Conservation (phyloP, 345 rosid species). For the Geranium brycei region DNA sequence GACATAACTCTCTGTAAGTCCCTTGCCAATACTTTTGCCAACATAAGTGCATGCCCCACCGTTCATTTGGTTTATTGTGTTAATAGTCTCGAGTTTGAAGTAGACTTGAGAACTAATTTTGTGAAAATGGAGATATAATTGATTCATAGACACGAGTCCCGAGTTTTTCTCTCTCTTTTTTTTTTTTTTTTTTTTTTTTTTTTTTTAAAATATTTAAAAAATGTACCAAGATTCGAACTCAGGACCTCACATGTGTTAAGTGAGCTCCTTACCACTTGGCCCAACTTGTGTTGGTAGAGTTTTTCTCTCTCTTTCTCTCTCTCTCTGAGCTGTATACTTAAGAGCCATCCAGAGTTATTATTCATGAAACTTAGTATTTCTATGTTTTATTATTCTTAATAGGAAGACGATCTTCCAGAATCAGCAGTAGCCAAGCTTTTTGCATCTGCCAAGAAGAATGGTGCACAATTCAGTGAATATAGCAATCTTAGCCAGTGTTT, state of each 20-base stretch:
- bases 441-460: conserved; percentile 62
- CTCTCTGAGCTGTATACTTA: neutral
- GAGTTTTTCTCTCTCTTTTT: no score
- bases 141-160: neutral
- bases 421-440: conserved; percentile 89
- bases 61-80: neutral
- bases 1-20: neutral
- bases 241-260: no score
- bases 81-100: neutral
- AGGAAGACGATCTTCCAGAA: conserved; percentile 88
- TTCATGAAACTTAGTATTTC: neutral
- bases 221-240: no score
- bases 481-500: conserved; percentile 54
- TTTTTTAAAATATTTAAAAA: no score
- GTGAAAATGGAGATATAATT: neutral
- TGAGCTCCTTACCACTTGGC: no score
- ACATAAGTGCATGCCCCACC: neutral
- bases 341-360: conserved; percentile 1
- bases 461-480: conserved; percentile 31
- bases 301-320: no score
- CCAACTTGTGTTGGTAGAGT: no score
- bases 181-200: no score
- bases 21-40: neutral
- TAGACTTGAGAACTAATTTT: neutral
- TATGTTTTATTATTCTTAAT: conserved; percentile 8